Percentiles rank a stretch among this genome's conserved stretches.
phyloP scores from a whole-genome alignment of 73 alveolate species.

The Paraurostyla sp. region DNA sequence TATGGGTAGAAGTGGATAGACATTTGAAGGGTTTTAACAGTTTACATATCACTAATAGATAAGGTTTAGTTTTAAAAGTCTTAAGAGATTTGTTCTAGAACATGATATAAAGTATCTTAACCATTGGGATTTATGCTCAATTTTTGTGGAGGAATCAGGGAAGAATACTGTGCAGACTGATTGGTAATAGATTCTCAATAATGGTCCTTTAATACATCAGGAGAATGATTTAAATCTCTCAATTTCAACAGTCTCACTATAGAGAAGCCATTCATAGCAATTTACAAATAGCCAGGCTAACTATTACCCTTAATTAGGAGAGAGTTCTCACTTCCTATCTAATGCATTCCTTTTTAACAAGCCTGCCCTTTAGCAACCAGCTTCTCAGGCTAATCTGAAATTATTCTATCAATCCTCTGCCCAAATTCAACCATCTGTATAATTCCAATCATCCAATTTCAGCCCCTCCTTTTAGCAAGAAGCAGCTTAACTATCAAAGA shows the following conservation, averaged over 20 bases:
- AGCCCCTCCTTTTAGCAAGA: background rate
- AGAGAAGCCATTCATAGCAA: background rate
- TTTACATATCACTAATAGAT: constrained; percentile 66
- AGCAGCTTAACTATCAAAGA: background rate
- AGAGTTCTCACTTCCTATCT: too few relatives aligned
- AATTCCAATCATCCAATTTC: too few relatives aligned
- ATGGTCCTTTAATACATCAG: background rate
- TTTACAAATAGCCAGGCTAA: too few relatives aligned
- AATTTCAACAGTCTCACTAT: background rate
- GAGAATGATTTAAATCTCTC: background rate
- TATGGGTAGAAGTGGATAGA: background rate
- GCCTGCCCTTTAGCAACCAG: too few relatives aligned
- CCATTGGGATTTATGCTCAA: constrained; percentile 72
- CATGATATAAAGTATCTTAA: constrained; percentile 63
- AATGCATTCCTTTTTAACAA: too few relatives aligned
- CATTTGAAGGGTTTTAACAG: constrained; percentile 63
- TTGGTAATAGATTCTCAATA: background rate
- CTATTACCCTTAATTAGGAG: too few relatives aligned
- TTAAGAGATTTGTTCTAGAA: constrained; percentile 69
- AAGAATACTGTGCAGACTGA: background rate
- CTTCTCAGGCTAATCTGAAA: too few relatives aligned
- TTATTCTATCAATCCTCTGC: constrained; percentile 43
- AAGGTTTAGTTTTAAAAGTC: constrained; percentile 65
- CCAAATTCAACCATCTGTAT: too few relatives aligned
- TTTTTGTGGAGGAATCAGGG: constrained; percentile 50